Evolutionary conservation across 768 basidiomycete species (phyloP).

Genomic region (Pholiota microspora): DNA sequence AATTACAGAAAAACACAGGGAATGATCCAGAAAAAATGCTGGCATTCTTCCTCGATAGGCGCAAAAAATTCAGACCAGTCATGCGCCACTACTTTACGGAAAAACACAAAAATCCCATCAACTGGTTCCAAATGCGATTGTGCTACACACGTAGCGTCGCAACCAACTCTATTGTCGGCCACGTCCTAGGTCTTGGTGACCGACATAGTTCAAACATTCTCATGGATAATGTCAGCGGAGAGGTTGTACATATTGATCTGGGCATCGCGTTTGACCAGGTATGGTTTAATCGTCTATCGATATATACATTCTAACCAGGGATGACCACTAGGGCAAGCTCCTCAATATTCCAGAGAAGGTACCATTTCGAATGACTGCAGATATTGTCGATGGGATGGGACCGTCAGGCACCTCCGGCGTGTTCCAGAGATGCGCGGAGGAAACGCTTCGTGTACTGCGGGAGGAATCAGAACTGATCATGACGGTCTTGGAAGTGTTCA

Average conservation of each 20-base stretch:
- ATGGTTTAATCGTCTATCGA: constrained; percentile 12
- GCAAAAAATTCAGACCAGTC: constrained; percentile 67
- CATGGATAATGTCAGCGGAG: constrained; percentile 77
- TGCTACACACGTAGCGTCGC: constrained; percentile 92
- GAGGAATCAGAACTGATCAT: constrained; percentile 84
- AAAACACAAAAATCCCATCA: constrained; percentile 79
- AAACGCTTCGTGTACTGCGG: constrained; percentile 88
- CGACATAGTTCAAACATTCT: constrained; percentile 92
- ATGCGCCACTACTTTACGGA: constrained; percentile 96
- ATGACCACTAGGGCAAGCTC: constrained; percentile 62
- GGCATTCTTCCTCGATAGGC: constrained; percentile 32
- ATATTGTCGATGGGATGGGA: constrained; percentile 95
- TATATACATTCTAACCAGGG: constrained; percentile 1
- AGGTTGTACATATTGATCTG: constrained; percentile 93
- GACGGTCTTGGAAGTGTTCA: constrained; percentile 96
- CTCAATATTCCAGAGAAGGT: constrained; percentile 82
- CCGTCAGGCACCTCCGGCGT: constrained; percentile 88
- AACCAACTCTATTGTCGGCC: constrained; percentile 90
- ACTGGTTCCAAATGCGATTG: constrained; percentile 90
- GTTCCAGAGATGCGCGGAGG: constrained; percentile 92
- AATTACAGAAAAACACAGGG: constrained; percentile 27
- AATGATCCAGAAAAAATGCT: constrained; percentile 27
- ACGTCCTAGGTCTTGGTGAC: constrained; percentile 90
- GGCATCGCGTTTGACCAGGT: constrained; percentile 97
- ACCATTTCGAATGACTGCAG: constrained; percentile 92